Evolutionary conservation across 495 filamentous ascomycete species (phyloP), one percentile per base, ranked within the genome.

Genomic region (Massariosphaeria phaeospora): DNA sequence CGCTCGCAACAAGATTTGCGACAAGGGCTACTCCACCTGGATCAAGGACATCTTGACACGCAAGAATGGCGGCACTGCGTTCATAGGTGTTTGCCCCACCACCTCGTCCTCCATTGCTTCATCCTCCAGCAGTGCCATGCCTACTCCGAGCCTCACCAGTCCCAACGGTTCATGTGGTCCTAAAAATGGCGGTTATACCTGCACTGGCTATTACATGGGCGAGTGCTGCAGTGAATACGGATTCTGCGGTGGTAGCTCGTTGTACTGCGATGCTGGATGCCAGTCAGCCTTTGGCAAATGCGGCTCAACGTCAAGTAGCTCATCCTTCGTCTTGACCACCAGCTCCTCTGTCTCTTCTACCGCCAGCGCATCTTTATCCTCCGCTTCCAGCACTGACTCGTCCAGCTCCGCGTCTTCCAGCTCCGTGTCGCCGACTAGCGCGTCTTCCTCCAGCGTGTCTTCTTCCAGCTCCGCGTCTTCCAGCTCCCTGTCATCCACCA

Each of bases 1-100:
- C 0, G 65, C 74, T 1, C 67, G 71, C 13, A 82, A 84, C 49
- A 35, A 64, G 21, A 71, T 71, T 31, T 61, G 73, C 33, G 72
- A 70, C 3, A 54, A 66, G 13, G 72, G 70, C 30, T 85, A 75
- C 48, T 57, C 64, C 27, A 52, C 66, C 48, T 70, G 65, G 36
- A 69, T 73, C 46, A 76, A 75, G 66, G 48, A 72, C 0, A 71
- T 77, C 38, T 62, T 81, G 13, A 39, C 3, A n/a, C 39, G 46
- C 18, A 47, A 41, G 6, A 34, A 20, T 31, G 25, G 2, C 1
- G 24, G 17, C 30, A n/a, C n/a, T n/a, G n/a, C n/a, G n/a, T n/a
- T n/a, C n/a, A n/a, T n/a, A n/a, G 39, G 15, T n/a, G 23, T 18
- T 20, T 55, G 39, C 49, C 18, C 52, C 26, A 27, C 21, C 36